phyloP scores from a whole-genome alignment of 2,329 filamentous ascomycete genomes.

The Mycosphaerelloides madeirae region DNA sequence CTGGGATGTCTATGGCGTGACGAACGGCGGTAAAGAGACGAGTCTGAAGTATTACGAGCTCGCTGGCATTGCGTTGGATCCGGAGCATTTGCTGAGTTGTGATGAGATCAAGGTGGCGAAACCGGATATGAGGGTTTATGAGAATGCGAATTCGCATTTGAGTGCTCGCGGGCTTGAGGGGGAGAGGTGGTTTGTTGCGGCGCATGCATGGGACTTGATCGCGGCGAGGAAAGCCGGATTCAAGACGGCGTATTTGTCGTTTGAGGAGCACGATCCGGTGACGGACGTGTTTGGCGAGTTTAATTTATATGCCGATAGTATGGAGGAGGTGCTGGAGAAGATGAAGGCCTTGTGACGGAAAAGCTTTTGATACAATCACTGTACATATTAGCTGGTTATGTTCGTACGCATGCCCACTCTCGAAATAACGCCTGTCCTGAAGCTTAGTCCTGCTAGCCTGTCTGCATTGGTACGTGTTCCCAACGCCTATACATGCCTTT shows the following conservation, averaged over 20 bases:
- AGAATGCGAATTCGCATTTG: slow-evolving; percentile 22
- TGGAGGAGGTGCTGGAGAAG: slow-evolving; percentile 28
- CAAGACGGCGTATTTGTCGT: slow-evolving; percentile 28
- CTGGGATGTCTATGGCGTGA: slow-evolving; percentile 30
- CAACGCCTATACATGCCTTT: no score
- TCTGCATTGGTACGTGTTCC: no score
- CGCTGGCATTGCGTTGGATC: slow-evolving; percentile 24
- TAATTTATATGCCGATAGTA: slow-evolving; percentile 26
- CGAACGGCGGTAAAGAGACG: slow-evolving; percentile 28
- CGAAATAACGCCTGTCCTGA: no score
- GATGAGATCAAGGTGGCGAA: slow-evolving; percentile 29
- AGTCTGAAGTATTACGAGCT: slow-evolving; percentile 28
- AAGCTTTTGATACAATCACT: background rate
- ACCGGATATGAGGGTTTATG: slow-evolving; percentile 27
- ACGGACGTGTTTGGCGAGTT: slow-evolving; percentile 29
- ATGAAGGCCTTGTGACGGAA: slow-evolving; percentile 18
- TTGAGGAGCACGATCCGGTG: slow-evolving; percentile 29
- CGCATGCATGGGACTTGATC: slow-evolving; percentile 29
- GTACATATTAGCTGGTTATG: background rate
- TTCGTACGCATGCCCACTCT: no score
- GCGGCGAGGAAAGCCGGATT: slow-evolving; percentile 30
- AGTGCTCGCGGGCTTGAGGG: slow-evolving; percentile 21
- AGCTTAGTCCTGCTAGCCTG: no score
- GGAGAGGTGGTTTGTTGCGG: slow-evolving; percentile 29
- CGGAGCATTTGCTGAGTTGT: slow-evolving; percentile 26